A percentile compares a stretch with the other conserved stretches of the same genome.
phyloP scores from a whole-genome alignment of 2,329 filamentous ascomycete genomes.

The Penicillium rolfsii region DNA sequence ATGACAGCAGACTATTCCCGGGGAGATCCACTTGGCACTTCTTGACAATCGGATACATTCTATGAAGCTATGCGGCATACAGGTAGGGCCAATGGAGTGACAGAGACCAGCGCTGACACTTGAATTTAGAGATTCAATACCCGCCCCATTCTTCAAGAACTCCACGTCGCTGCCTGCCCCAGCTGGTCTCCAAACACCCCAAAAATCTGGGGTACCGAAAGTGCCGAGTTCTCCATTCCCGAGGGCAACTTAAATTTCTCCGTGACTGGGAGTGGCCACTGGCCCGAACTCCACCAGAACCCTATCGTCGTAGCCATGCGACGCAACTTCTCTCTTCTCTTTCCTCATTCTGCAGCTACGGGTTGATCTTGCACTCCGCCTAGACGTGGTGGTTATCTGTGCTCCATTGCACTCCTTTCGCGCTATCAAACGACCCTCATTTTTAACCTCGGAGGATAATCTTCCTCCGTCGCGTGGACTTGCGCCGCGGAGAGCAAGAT shows the following conservation, averaged over 20 bases:
- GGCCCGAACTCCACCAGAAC: conserved; percentile 26
- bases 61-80: conserved; percentile 5
- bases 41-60: not conserved
- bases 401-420: not conserved
- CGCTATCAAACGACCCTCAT: conserved; percentile 2
- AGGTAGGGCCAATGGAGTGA: conserved; percentile 12
- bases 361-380: conserved; percentile 1
- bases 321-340: conserved; percentile 13
- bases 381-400: conserved; percentile 5
- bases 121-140: conserved; percentile 1
- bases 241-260: conserved; percentile 29
- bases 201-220: conserved; percentile 24
- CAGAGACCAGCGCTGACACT: conserved; percentile 5
- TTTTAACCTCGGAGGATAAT: conserved; percentile 21
- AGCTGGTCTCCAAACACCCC: conserved; percentile 1
- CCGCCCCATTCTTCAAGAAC: not conserved
- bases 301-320: conserved; percentile 17
- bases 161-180: conserved; percentile 18
- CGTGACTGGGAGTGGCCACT: conserved; percentile 12
- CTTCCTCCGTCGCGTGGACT: conserved; percentile 18
- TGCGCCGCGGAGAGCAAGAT: conserved; percentile 25
- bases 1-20: conserved; percentile 17
- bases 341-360: conserved; percentile 12
- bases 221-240: conserved; percentile 24
- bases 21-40: conserved; percentile 17